Percentiles rank a stretch among this genome's conserved stretches.
phyloP scores from a whole-genome alignment of 805 yeast genomes.

The Zygotorulaspora florentina region DNA sequence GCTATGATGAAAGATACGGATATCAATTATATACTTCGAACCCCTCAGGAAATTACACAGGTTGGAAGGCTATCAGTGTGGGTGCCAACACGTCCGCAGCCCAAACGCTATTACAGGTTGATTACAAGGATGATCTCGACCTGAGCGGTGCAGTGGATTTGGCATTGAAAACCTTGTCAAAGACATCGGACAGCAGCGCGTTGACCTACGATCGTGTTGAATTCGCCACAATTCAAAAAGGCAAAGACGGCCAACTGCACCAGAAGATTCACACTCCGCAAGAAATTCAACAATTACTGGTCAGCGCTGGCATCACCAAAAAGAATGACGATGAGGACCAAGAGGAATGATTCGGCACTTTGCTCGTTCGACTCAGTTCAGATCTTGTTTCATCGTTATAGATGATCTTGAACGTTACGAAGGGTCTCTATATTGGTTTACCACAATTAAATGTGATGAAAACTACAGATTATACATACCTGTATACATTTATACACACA shows the following conservation, averaged over 20 bases:
- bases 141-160: slow-evolving; percentile 76
- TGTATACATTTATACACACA: too few species aligned
- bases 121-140: slow-evolving; percentile 76
- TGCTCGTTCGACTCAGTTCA: not conserved
- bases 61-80: slow-evolving; percentile 97
- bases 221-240: slow-evolving; percentile 70
- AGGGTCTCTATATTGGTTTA: too few species aligned
- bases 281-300: slow-evolving; percentile 71
- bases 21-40: slow-evolving; percentile 92
- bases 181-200: slow-evolving; percentile 87
- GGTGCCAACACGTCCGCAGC: slow-evolving; percentile 97
- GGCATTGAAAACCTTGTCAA: slow-evolving; percentile 86
- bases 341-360: slow-evolving; percentile 15
- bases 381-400: not conserved
- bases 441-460: too few species aligned
- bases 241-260: slow-evolving; percentile 46
- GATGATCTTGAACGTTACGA: not conserved
- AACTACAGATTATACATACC: too few species aligned
- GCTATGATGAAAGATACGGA: slow-evolving; percentile 83
- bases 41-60: slow-evolving; percentile 96
- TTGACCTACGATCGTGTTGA: slow-evolving; percentile 88
- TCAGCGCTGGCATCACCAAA: slow-evolving; percentile 63
- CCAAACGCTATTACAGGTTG: slow-evolving; percentile 92
- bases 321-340: slow-evolving; percentile 48
- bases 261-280: slow-evolving; percentile 76